Conservation (phyloP, 257 asterid species). For the Fraxinus anomala region DNA sequence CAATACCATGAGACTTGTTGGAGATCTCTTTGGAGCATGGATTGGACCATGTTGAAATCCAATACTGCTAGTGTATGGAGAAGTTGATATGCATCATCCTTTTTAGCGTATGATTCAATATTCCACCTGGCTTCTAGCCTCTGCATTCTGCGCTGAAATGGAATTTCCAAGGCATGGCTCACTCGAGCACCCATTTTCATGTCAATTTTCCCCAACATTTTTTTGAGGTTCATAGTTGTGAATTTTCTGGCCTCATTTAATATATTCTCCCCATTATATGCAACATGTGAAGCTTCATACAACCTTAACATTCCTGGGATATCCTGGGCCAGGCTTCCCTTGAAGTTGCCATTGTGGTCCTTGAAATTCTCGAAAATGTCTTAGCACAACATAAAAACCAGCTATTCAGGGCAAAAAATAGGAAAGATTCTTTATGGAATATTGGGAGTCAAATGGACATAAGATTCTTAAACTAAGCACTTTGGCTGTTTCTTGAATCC, state of each 20-base stretch:
- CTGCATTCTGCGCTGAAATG: conserved; percentile 13
- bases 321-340: conserved; percentile 14
- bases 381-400: background rate
- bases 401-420: background rate
- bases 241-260: conserved; percentile 29
- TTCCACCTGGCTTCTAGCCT: conserved; percentile 28
- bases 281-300: conserved; percentile 33
- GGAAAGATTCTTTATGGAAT: background rate
- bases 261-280: conserved; percentile 4
- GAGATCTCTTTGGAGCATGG: conserved; percentile 26
- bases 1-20: conserved; percentile 36
- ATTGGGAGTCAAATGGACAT: too few relatives aligned
- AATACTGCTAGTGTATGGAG: conserved; percentile 16
- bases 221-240: conserved; percentile 18
- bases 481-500: background rate
- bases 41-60: conserved; percentile 35
- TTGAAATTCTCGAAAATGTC: conserved; percentile 27
- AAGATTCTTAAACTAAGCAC: too few relatives aligned
- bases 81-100: background rate
- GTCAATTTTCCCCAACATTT: conserved; percentile 1
- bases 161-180: conserved; percentile 24
- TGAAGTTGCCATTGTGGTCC: conserved; percentile 20
- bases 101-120: conserved; percentile 15
- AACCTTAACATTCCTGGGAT: conserved; percentile 27
- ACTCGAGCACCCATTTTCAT: conserved; percentile 8